These are phyloP conservation scores for Ophiocordyceps camponoti-rufipedis DNA, from an alignment of 2,329 filamentous ascomycete genomes.

Conservation along the genomic window DNA sequence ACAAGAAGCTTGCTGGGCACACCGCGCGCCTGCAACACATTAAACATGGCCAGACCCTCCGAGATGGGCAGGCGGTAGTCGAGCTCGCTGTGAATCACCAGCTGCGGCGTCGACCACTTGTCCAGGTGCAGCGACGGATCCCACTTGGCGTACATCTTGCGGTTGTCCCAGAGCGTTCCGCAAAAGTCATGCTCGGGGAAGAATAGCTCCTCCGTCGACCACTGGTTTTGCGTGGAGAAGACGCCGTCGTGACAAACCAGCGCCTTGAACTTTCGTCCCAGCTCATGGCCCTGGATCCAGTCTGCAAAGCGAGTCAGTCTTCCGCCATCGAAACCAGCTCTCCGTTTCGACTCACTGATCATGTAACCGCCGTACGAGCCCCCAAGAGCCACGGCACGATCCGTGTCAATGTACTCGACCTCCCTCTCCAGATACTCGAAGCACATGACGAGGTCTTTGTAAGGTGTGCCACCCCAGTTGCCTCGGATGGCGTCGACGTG, in stretches of 20 bases:
- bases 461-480: conserved; percentile 75
- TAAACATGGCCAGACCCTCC: conserved; percentile 74
- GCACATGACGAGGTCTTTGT: conserved; percentile 61
- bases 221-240: conserved; percentile 52
- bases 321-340: not conserved
- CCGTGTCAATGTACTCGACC: conserved; percentile 49
- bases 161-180: conserved; percentile 41
- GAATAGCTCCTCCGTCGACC: conserved; percentile 50
- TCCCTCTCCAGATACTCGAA: conserved; percentile 56
- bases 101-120: conserved; percentile 72
- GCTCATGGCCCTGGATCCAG: conserved; percentile 76
- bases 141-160: conserved; percentile 48
- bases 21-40: conserved; percentile 58
- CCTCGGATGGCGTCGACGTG: conserved; percentile 59
- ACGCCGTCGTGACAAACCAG: conserved; percentile 80
- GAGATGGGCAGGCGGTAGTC: conserved; percentile 78
- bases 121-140: conserved; percentile 44
- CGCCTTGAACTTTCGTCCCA: conserved; percentile 73
- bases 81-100: conserved; percentile 79
- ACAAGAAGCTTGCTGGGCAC: conserved; percentile 63
- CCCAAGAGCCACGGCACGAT: conserved; percentile 52
- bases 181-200: conserved; percentile 52
- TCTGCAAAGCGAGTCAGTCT: conserved; percentile 24
- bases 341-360: conserved; percentile 34
- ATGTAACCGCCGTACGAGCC: conserved; percentile 62